phyloP scores from a whole-genome alignment of 1,284 basidiomycete genomes.

The Cryptococcus sp. region DNA sequence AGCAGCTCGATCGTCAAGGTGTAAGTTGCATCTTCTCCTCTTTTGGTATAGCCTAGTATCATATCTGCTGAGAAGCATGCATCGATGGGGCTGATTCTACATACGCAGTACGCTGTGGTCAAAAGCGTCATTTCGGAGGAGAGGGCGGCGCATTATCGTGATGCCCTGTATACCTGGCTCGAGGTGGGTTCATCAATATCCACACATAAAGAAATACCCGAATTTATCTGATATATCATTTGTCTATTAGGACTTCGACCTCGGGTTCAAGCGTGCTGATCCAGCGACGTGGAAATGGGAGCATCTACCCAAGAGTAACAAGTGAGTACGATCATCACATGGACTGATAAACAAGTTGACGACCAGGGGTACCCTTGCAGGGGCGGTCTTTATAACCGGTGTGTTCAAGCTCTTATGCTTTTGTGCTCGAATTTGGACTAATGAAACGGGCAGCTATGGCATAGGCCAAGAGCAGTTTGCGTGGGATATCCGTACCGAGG shows the following conservation, averaged over 20 bases:
- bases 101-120: conserved; percentile 33
- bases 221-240: no score
- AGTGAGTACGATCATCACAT: neutral
- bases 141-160: conserved; percentile 27
- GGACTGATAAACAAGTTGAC: no score
- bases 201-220: no score
- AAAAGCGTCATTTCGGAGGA: conserved; percentile 33
- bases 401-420: no score
- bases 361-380: no score
- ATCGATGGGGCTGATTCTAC: neutral
- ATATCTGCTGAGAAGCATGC: neutral
- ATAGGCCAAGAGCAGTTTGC: conserved; percentile 49
- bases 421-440: no score
- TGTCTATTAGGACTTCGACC: conserved; percentile 15
- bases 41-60: neutral
- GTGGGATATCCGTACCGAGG: conserved; percentile 51
- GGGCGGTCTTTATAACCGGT: no score
- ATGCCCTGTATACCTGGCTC: conserved; percentile 38
- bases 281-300: conserved; percentile 38
- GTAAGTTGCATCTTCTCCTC: neutral
- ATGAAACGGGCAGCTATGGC: conserved; percentile 5
- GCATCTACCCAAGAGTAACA: neutral
- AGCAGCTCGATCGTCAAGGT: conserved; percentile 1
- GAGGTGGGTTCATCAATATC: conserved; percentile 9
- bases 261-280: conserved; percentile 47